Percentiles rank a stretch among this genome's conserved stretches.
These are phyloP conservation scores for Geotrichum cucujoidarum DNA, from an alignment of 1,139 yeast species.

Conservation along the genomic window DNA sequence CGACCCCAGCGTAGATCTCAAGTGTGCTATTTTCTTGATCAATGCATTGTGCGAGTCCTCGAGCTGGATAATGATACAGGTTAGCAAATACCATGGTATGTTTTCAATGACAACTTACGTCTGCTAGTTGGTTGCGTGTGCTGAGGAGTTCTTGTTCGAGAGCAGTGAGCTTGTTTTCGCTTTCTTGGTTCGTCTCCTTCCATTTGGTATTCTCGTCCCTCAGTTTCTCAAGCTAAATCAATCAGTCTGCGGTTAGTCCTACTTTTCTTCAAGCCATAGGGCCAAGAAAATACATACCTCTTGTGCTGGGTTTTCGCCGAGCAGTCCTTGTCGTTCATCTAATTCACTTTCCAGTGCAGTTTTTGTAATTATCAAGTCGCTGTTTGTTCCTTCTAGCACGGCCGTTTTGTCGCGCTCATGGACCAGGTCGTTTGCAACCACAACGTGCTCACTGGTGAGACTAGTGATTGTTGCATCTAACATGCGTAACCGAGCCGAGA, in stretches of 20 bases:
- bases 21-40: neutral
- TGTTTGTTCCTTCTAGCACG: constrained; percentile 60
- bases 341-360: constrained; percentile 42
- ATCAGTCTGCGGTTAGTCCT: too few species aligned
- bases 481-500: constrained; percentile 68
- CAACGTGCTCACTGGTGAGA: constrained; percentile 74
- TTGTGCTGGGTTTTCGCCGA: constrained; percentile 17
- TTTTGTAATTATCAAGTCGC: constrained; percentile 50
- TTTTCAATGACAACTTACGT: constrained; percentile 16
- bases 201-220: constrained; percentile 46
- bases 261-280: constrained; percentile 48
- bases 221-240: constrained; percentile 42
- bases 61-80: neutral
- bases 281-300: constrained; percentile 4
- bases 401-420: constrained; percentile 59
- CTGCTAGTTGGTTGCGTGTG: constrained; percentile 17
- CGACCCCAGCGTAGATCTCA: neutral
- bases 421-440: constrained; percentile 69
- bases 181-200: constrained; percentile 33
- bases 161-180: constrained; percentile 33
- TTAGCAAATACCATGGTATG: too few species aligned
- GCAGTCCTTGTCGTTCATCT: constrained; percentile 12
- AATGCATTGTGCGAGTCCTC: neutral
- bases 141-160: constrained; percentile 36
- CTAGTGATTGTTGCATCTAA: constrained; percentile 64